Percentiles rank a stretch among this genome's conserved stretches.
These are phyloP conservation scores for Leptographium radiaticola DNA, from an alignment of 2,329 filamentous ascomycete species.

Conservation along the genomic window DNA sequence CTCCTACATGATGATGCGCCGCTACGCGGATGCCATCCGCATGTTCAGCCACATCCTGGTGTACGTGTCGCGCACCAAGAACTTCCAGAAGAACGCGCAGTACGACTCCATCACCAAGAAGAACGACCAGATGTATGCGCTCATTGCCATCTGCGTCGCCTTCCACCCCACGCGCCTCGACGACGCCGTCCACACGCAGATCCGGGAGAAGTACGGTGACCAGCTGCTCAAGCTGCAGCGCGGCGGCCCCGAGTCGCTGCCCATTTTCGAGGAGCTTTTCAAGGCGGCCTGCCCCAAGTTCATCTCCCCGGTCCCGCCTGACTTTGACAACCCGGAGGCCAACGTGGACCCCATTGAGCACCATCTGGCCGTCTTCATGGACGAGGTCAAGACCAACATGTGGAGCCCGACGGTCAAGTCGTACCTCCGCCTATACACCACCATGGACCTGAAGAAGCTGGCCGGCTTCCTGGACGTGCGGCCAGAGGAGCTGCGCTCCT, in stretches of 20 bases:
- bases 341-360: constrained; percentile 97
- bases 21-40: constrained; percentile 97
- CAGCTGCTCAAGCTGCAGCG: constrained; percentile 94
- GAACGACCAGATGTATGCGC: constrained; percentile 99
- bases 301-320: constrained; percentile 91
- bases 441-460: constrained; percentile 97
- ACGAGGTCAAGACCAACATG: constrained; percentile 99
- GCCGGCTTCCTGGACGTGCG: constrained; percentile 94
- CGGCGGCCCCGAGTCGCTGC: constrained; percentile 86
- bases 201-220: constrained; percentile 98
- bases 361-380: constrained; percentile 96
- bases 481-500: constrained; percentile 87
- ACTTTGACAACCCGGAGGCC: constrained; percentile 92
- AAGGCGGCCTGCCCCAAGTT: constrained; percentile 97
- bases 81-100: constrained; percentile 98
- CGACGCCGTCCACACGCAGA: constrained; percentile 95
- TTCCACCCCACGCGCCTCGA: constrained; percentile 95
- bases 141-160: constrained; percentile 96
- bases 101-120: constrained; percentile 99
- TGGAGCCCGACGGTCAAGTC: constrained; percentile 96
- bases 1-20: constrained; percentile 99
- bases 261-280: constrained; percentile 98
- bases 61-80: constrained; percentile 98
- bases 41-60: constrained; percentile 99
- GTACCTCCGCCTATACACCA: constrained; percentile 97